Evolutionary conservation across 1,284 basidiomycete genomes (phyloP), one percentile per base, ranked within the genome.

Genomic region (Peniophora sp.): DNA sequence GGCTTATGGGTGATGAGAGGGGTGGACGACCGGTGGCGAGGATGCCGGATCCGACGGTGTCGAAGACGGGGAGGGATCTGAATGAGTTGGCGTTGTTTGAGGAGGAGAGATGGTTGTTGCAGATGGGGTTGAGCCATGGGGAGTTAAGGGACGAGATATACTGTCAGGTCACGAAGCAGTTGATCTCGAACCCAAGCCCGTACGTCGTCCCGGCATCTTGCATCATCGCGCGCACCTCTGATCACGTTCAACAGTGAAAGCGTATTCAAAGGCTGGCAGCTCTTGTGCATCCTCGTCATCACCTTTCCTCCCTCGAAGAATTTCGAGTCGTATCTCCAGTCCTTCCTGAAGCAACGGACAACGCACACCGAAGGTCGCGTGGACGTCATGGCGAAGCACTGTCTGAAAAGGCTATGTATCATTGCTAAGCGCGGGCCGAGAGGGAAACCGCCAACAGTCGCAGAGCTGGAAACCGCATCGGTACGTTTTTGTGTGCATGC

Each of bases 71-170:
- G 2, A 63, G 83, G 10, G 61, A 66, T 12, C 62, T 62, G 5
- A 65, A 59, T 35, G 56, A 58, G 23, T 47, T 51, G 35, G 69
- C 70, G 35, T 70, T 92, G 18, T 63, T 91, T 11, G 91, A 93
- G 60, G 92, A 95, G 65, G 86, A 93, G 57, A 74, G 90, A 22
- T 94, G 90, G 88, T 66, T 96, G 55, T 73, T 95, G 11, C 77
- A 80, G 48, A 80, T 89, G 57, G 91, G 90, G 2, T 72, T 96
- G 34, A 68, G 74, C 1, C 80, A 88, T 51, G 82, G 85, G 6
- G 91, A 94, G 67, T 72, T 96, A 60, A 71, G 93, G 54, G 93
- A 97, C 64, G 93, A 96, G 69, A 85, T 94, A 47, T 97, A 91
- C 60, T 93, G 89, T 59, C 93, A 96, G 60, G 60, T 92, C 27